Evolutionary conservation across 2,329 filamentous ascomycete genomes (phyloP).

Genomic region (Diaporthe longicolla): DNA sequence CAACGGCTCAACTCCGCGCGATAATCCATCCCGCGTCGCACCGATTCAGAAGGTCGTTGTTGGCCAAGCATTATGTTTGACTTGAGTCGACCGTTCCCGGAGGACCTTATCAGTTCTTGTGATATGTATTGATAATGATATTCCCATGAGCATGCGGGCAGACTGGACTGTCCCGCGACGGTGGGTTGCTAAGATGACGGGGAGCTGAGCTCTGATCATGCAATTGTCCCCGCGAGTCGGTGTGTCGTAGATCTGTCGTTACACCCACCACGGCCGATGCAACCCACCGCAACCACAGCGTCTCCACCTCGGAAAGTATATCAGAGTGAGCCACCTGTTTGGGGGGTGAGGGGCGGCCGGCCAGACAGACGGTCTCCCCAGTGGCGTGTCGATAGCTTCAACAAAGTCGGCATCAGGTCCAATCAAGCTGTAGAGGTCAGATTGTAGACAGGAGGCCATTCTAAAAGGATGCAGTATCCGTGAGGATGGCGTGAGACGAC

Average conservation of each 20-base stretch:
- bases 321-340: constrained; percentile 1
- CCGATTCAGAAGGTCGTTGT: background rate
- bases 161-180: background rate
- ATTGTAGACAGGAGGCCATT: too few species aligned
- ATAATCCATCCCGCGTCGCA: background rate
- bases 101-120: constrained; percentile 10
- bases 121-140: constrained; percentile 27
- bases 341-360: background rate
- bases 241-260: constrained; percentile 29
- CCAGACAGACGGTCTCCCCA: background rate
- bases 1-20: background rate
- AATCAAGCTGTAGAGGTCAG: background rate
- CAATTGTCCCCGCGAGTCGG: constrained; percentile 29
- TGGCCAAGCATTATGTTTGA: background rate
- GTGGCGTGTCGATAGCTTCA: constrained; percentile 20
- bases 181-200: constrained; percentile 9
- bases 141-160: background rate
- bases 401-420: background rate
- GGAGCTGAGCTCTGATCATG: constrained; percentile 23
- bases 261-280: constrained; percentile 22
- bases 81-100: constrained; percentile 7
- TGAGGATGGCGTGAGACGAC: background rate
- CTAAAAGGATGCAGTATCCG: background rate
- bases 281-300: constrained; percentile 19
- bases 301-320: constrained; percentile 22